phyloP scores from a whole-genome alignment of 257 asterid genomes.

The Thymus mandschuricus region DNA sequence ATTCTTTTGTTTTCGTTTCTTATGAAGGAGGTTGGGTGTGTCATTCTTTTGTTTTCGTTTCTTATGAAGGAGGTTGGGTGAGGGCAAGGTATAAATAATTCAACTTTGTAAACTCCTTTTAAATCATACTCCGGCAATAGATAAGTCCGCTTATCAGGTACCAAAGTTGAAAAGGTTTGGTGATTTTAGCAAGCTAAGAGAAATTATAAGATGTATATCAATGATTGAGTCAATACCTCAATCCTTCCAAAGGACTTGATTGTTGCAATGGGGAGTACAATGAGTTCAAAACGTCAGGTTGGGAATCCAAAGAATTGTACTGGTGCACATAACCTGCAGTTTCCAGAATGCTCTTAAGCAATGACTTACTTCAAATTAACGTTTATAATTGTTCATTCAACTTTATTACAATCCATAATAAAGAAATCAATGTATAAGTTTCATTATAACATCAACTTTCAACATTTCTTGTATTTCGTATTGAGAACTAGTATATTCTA shows the following conservation, averaged over 20 bases:
- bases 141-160: constrained; percentile 6
- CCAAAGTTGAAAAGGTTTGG: constrained; percentile 1
- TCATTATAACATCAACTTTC: neutral
- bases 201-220: constrained; percentile 23
- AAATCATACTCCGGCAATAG: constrained; percentile 24
- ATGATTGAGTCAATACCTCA: constrained; percentile 58
- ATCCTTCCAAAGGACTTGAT: constrained; percentile 84
- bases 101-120: constrained; percentile 2
- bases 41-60: neutral
- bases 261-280: constrained; percentile 94
- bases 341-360: constrained; percentile 34
- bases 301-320: constrained; percentile 88
- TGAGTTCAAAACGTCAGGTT: constrained; percentile 92
- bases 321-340: constrained; percentile 86
- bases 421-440: constrained; percentile 9
- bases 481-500: constrained; percentile 25
- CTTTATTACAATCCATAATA: constrained; percentile 13
- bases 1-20: neutral
- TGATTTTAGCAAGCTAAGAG: constrained; percentile 23
- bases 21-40: neutral
- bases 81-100: neutral
- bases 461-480: constrained; percentile 11
- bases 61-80: neutral
- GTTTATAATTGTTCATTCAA: constrained; percentile 23
- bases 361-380: constrained; percentile 7